Evolutionary conservation across 768 basidiomycete species (phyloP), one percentile per base, ranked within the genome.

Genomic region (Suillus luteus): DNA sequence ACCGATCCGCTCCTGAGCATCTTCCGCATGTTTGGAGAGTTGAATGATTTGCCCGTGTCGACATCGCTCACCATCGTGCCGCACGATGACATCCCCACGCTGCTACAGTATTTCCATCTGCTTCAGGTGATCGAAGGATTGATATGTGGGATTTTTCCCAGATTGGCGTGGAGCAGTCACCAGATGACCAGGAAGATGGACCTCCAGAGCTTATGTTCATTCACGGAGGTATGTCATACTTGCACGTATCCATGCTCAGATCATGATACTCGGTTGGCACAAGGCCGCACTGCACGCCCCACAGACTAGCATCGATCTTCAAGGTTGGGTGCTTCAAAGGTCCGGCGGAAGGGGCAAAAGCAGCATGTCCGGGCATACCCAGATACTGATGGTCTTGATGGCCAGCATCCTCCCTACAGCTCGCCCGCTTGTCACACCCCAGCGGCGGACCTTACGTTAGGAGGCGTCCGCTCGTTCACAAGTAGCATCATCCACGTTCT

Each of bases 131-230:
- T 74, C 85, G 97, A 49, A 83, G 97, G 11, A 85, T 99, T 66
- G 95, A 97, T 70, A 81, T 99, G 55, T 99, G 97, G 97, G 96
- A 99, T 78, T 75, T 98, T 63, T 83, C 87, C 27, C 85, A 90
- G 65, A 96, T 98, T 66, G 97, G 97, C 1, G 85, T 90, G 46
- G 97, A 99, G 74, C 97, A 99, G 76, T 93, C 94, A 1, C 97
- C 96, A 4, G 97, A 99, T 68, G 97, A 99, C 72, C 92, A 95
- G 64, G 97, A 99, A 74, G 97, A 99, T 71, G 97, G 97, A 1
- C 95, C 97, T 17, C 97, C 97, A 1, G 97, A 99, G 75, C 78
- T 99, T 63, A 77, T 99, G 67, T 99, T 99, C 76, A 85, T 98
- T 55, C 97, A 99, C 69, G 97, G 97, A 68, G 97, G 91, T 86